Conservation (phyloP, 495 filamentous ascomycete genomes). For the Hypoxylon fragiforme region DNA sequence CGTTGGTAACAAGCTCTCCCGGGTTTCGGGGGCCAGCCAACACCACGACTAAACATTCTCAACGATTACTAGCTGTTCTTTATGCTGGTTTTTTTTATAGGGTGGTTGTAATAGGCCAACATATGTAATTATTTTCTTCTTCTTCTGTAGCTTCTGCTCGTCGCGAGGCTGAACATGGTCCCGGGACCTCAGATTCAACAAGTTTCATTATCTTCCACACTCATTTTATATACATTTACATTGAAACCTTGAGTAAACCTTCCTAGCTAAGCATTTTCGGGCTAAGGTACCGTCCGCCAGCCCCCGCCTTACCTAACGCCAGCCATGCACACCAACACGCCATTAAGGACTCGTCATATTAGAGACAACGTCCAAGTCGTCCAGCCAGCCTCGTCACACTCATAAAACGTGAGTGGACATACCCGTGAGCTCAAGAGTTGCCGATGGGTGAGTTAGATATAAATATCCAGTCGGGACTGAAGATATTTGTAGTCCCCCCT, state of each 20-base stretch:
- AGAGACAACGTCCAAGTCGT: constrained; percentile 15
- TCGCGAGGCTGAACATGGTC: neutral
- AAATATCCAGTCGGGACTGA: constrained; percentile 3
- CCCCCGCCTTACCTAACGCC: constrained; percentile 37
- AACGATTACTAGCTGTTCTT: too few relatives aligned
- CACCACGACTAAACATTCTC: too few relatives aligned
- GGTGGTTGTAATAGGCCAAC: neutral
- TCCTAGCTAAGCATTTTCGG: constrained; percentile 20
- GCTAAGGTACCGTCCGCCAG: constrained; percentile 15
- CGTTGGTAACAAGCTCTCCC: too few relatives aligned
- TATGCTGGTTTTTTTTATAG: too few relatives aligned
- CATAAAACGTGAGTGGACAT: constrained; percentile 3
- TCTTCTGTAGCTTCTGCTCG: neutral
- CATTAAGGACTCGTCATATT: constrained; percentile 32
- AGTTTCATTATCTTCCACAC: constrained; percentile 27
- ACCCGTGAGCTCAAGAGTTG: neutral
- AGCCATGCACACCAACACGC: constrained; percentile 34
- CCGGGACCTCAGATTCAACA: neutral
- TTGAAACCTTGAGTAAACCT: constrained; percentile 18
- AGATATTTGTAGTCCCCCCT: neutral
- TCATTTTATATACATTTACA: constrained; percentile 33
- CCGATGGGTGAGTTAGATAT: neutral
- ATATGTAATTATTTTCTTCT: too few relatives aligned
- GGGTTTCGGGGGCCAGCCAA: too few relatives aligned
- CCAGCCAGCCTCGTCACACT: neutral